phyloP scores from a whole-genome alignment of 2,329 filamentous ascomycete species.

The Verticillium isaacii region DNA sequence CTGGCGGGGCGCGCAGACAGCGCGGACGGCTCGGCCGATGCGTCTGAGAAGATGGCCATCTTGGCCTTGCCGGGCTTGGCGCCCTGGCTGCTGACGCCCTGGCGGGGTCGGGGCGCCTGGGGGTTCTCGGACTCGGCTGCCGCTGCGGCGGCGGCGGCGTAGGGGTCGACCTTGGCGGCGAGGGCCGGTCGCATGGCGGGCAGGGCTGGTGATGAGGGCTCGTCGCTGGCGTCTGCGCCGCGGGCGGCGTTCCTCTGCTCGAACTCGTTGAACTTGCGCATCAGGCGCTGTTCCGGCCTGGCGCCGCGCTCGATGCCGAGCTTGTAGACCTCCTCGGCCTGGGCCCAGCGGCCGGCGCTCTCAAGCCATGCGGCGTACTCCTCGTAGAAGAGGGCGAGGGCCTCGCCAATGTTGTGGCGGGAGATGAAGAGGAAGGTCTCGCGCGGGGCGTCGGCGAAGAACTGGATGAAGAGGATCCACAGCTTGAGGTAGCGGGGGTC shows the following conservation, averaged over 20 bases:
- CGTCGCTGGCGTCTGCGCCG: constrained; percentile 54
- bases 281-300: constrained; percentile 70
- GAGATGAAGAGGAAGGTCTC: constrained; percentile 91
- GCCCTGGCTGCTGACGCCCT: constrained; percentile 40
- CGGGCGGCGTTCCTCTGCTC: constrained; percentile 65
- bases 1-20: constrained; percentile 46
- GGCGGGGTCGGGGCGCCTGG: constrained; percentile 55
- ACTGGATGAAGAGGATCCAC: constrained; percentile 89
- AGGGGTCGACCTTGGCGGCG: constrained; percentile 81
- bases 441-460: constrained; percentile 89
- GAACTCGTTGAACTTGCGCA: constrained; percentile 91
- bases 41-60: constrained; percentile 86
- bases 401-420: constrained; percentile 81
- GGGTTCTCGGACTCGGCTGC: constrained; percentile 49
- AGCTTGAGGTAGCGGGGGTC: constrained; percentile 89
- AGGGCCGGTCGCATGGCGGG: constrained; percentile 79
- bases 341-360: constrained; percentile 73
- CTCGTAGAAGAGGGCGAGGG: constrained; percentile 89
- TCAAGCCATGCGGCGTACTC: constrained; percentile 95
- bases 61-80: constrained; percentile 72
- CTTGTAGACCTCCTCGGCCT: constrained; percentile 91
- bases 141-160: constrained; percentile 51
- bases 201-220: constrained; percentile 81
- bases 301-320: constrained; percentile 87
- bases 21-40: constrained; percentile 54